Percentiles rank a stretch among this genome's conserved stretches.
These are phyloP conservation scores for Ogataea dorogensis DNA, from an alignment of 805 yeast genomes.

Conservation along the genomic window DNA sequence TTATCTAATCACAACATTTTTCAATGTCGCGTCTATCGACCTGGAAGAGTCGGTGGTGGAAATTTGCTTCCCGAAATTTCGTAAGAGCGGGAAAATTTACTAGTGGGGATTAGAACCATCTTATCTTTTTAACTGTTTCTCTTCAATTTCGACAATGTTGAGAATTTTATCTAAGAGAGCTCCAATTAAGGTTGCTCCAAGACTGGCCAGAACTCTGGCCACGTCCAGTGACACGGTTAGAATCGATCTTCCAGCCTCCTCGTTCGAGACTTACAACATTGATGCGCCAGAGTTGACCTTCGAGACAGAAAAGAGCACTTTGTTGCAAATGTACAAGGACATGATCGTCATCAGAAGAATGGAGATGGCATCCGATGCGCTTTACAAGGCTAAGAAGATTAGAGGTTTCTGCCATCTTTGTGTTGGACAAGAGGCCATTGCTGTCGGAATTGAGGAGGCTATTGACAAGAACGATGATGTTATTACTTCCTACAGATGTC, in stretches of 20 bases:
- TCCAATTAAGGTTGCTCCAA: conserved; percentile 14
- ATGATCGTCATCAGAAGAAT: conserved; percentile 92
- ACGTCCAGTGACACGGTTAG: conserved; percentile 32
- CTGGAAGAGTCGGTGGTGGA: conserved; percentile 16
- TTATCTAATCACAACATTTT: conserved; percentile 4
- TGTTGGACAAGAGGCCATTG: conserved; percentile 98
- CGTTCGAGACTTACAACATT: conserved; percentile 84
- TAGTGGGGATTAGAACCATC: conserved; percentile 9
- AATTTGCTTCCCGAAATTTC: conserved; percentile 22
- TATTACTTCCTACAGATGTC: conserved; percentile 98
- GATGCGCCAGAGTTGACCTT: conserved; percentile 68
- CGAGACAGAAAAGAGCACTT: conserved; percentile 74
- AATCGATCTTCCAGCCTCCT: conserved; percentile 70
- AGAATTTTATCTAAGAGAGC: conserved; percentile 10
- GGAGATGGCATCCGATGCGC: conserved; percentile 99
- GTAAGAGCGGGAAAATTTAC: conserved; percentile 4
- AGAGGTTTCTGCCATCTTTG: conserved; percentile 99
- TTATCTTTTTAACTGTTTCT: conserved; percentile 5
- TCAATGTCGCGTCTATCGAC: conserved; percentile 7
- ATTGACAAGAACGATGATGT: conserved; percentile 80
- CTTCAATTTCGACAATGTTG: conserved; percentile 8
- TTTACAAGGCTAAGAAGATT: conserved; percentile 96
- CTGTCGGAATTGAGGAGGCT: conserved; percentile 97
- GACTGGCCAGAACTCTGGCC: conserved; percentile 33
- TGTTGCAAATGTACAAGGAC: conserved; percentile 93